Evolutionary conservation across 495 filamentous ascomycete genomes (phyloP).

Genomic region (Aspergillus nidulans): DNA sequence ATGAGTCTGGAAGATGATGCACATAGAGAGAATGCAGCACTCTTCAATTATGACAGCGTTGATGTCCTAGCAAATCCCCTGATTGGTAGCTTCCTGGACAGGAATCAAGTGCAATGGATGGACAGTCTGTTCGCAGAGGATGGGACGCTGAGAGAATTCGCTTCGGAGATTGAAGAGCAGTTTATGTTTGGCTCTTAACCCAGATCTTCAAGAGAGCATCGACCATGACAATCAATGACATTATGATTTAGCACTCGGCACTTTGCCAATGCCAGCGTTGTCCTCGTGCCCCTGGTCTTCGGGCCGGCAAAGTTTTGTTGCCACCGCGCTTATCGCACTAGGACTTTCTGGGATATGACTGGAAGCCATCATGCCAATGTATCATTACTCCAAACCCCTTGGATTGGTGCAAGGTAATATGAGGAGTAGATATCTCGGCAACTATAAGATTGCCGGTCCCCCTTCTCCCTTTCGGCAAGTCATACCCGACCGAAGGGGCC

Average conservation of each 20-base stretch:
- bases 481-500: neutral
- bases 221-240: neutral
- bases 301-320: neutral
- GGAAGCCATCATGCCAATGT: neutral
- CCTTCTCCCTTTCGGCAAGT: neutral
- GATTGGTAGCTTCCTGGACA: slow-evolving; percentile 8
- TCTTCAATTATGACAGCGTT: neutral
- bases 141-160: slow-evolving; percentile 3
- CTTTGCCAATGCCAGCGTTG: no score
- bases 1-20: neutral
- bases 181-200: slow-evolving; percentile 2
- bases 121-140: slow-evolving; percentile 4
- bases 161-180: slow-evolving; percentile 9
- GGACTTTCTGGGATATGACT: neutral
- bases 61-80: slow-evolving; percentile 10
- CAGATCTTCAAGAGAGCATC: neutral
- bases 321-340: neutral
- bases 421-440: neutral
- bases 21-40: neutral
- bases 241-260: neutral
- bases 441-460: neutral
- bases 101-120: slow-evolving; percentile 10
- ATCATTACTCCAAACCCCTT: neutral
- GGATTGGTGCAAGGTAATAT: neutral
- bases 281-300: neutral